A percentile compares a stretch with the other conserved stretches of the same genome.
Conservation (phyloP, 805 yeast genomes). For the Starmera dryadoides region DNA sequence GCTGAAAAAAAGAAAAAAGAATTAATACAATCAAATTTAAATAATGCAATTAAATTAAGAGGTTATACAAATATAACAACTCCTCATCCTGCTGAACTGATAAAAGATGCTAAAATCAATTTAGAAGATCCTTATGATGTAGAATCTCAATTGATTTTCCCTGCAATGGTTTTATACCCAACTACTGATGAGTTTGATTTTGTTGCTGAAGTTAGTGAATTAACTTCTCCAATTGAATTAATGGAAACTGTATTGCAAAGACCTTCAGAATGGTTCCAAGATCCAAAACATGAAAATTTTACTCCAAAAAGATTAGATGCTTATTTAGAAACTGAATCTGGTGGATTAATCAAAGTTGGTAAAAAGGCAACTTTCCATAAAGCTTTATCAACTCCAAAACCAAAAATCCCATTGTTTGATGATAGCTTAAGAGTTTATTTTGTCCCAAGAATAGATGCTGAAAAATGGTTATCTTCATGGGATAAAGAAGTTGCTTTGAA, state of each 20-base stretch:
- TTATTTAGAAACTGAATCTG: conserved; percentile 73
- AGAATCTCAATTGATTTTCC: conserved; percentile 76
- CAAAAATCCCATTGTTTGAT: conserved; percentile 74
- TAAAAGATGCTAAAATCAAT: conserved; percentile 44
- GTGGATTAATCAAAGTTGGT: conserved; percentile 84
- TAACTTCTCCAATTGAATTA: conserved; percentile 57
- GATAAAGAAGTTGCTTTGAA: conserved; percentile 50
- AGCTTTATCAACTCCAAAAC: conserved; percentile 53
- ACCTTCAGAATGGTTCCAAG: conserved; percentile 61
- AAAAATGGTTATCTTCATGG: conserved; percentile 64
- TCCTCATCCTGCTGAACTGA: conserved; percentile 45
- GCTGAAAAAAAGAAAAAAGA: conserved; percentile 29
- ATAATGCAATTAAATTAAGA: conserved; percentile 56
- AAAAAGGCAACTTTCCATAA: conserved; percentile 61
- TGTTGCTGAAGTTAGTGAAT: conserved; percentile 67
- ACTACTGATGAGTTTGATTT: conserved; percentile 79
- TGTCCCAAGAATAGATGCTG: conserved; percentile 66
- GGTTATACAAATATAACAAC: conserved; percentile 44
- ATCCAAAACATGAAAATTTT: conserved; percentile 55
- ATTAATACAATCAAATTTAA: conserved; percentile 35
- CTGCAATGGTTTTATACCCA: conserved; percentile 78
- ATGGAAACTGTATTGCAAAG: conserved; percentile 54
- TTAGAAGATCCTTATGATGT: conserved; percentile 60
- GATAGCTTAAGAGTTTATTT: conserved; percentile 62
- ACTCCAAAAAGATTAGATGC: conserved; percentile 53